These are phyloP conservation scores for Afroboletus lepidellus DNA, from an alignment of 1,284 basidiomycete genomes.

Conservation along the genomic window DNA sequence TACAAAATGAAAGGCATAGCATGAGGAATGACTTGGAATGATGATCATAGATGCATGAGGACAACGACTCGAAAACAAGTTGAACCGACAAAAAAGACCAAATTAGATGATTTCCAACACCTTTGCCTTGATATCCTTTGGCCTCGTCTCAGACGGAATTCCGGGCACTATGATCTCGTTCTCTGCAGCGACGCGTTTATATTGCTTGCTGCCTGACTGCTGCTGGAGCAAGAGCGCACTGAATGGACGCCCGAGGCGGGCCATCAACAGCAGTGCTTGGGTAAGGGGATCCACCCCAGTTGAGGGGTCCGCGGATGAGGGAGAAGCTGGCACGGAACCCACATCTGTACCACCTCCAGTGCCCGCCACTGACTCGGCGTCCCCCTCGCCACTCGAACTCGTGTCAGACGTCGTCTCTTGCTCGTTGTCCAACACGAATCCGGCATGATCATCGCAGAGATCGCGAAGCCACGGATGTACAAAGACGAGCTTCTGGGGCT, in stretches of 20 bases:
- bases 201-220: neutral
- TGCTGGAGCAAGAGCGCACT: constrained; percentile 5
- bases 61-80: neutral
- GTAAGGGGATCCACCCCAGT: neutral
- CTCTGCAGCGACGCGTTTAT: neutral
- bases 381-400: neutral
- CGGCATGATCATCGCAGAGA: neutral
- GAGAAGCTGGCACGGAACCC: neutral
- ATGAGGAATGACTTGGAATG: no score
- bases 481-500: neutral
- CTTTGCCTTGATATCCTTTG: neutral
- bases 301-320: neutral
- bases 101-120: constrained; percentile 13
- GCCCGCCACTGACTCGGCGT: neutral
- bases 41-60: no score
- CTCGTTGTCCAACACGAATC: neutral
- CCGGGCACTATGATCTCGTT: constrained; percentile 1
- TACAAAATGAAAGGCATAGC: no score
- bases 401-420: neutral
- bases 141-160: neutral
- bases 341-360: neutral
- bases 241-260: constrained; percentile 1
- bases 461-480: constrained; percentile 2
- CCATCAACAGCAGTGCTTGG: neutral
- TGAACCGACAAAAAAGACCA: constrained; percentile 4